Evolutionary conservation across 2,329 filamentous ascomycete genomes (phyloP).

Genomic region (Acarospora socialis): DNA sequence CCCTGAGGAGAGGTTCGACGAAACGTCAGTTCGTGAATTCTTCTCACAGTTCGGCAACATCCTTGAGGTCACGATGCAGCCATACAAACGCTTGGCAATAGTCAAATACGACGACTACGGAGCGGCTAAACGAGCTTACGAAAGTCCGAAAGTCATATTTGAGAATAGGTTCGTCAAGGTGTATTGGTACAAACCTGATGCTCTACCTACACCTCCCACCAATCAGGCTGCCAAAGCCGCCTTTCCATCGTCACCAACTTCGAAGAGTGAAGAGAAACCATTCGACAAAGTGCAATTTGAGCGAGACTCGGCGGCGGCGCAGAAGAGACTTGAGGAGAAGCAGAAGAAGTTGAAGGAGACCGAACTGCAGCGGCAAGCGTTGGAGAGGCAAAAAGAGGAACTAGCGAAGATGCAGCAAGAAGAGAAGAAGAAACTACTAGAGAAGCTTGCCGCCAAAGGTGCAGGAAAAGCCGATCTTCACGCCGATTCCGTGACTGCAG

Average conservation of each 20-base stretch:
- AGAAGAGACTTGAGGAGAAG: constrained; percentile 41
- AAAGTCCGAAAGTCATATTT: constrained; percentile 47
- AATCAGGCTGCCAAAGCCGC: constrained; percentile 17
- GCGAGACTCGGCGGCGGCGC: constrained; percentile 41
- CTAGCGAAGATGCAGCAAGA: constrained; percentile 40
- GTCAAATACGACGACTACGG: constrained; percentile 39
- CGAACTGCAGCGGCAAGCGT: constrained; percentile 34
- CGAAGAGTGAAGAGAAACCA: constrained; percentile 26
- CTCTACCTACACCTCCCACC: constrained; percentile 18
- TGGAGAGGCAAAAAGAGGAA: constrained; percentile 38
- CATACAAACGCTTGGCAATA: constrained; percentile 39
- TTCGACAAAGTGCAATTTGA: constrained; percentile 41
- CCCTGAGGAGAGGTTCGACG: constrained; percentile 41
- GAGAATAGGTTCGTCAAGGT: constrained; percentile 52
- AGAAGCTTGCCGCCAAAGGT: constrained; percentile 31
- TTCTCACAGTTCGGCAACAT: constrained; percentile 45
- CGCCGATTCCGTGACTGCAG: constrained; percentile 15
- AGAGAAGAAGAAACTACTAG: constrained; percentile 36
- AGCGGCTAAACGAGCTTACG: constrained; percentile 40
- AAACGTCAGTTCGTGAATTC: constrained; percentile 39
- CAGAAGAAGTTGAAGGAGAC: constrained; percentile 37
- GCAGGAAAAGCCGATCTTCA: constrained; percentile 20
- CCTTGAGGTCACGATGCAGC: constrained; percentile 38
- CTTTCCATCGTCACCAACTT: constrained; percentile 10
- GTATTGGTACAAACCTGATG: constrained; percentile 42